A percentile compares a stretch with the other conserved stretches of the same genome.
Evolutionary conservation across 805 yeast genomes (phyloP).

Genomic region (Ogataea siamensis): DNA sequence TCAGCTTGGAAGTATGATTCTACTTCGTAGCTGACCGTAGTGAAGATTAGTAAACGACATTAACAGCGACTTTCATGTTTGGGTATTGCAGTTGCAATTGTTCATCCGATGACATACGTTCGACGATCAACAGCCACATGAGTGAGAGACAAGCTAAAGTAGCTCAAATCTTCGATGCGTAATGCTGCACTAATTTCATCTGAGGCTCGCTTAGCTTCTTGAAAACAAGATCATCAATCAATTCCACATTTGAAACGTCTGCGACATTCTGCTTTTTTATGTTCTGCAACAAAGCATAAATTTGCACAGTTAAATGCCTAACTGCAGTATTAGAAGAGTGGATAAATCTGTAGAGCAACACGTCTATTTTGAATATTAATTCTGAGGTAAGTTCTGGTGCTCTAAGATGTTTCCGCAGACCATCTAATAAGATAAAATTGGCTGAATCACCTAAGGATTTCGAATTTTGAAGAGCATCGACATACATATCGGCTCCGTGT

Average conservation of each 20-base stretch:
- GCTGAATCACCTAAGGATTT: constrained; percentile 24
- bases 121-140: no score
- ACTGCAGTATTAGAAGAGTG: constrained; percentile 36
- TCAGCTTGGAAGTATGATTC: no score
- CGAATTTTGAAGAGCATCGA: constrained; percentile 25
- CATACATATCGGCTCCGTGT: no score
- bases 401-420: constrained; percentile 8
- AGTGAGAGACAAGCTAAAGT: no score
- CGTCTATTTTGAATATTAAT: constrained; percentile 33
- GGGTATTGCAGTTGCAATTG: no score
- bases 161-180: no score
- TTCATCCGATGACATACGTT: no score
- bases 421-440: constrained; percentile 19
- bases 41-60: no score
- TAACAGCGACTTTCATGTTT: no score
- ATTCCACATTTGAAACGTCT: constrained; percentile 21
- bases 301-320: constrained; percentile 38
- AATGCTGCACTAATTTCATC: constrained; percentile 46
- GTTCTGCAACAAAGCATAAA: constrained; percentile 36
- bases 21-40: no score
- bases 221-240: constrained; percentile 34
- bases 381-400: constrained; percentile 21
- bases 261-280: constrained; percentile 14
- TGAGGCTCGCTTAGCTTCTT: constrained; percentile 42
- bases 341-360: constrained; percentile 29